phyloP scores from a whole-genome alignment of 345 rosid genomes.

The Orychophragmus violaceus region DNA sequence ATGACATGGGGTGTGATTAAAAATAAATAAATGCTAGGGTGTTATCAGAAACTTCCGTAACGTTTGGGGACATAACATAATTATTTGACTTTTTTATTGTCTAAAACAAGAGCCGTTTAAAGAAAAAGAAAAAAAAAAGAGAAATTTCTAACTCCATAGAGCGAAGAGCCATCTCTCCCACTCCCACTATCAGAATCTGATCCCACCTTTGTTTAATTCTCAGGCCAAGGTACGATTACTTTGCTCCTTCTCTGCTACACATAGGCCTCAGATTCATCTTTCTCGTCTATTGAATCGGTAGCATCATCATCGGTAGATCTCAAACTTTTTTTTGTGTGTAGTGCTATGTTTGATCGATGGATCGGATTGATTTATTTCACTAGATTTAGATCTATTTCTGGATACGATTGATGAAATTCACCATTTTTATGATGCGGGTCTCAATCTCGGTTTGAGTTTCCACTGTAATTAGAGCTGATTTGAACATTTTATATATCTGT shows the following conservation, averaged over 20 bases:
- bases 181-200: conserved; percentile 27
- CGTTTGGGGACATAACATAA: not conserved
- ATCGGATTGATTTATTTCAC: not conserved
- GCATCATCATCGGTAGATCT: conserved; percentile 8
- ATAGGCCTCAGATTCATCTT: not conserved
- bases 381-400: not conserved
- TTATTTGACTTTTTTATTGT: not conserved
- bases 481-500: not conserved
- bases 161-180: conserved; percentile 15
- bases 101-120: conserved; percentile 9
- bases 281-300: not conserved
- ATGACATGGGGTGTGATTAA: not conserved
- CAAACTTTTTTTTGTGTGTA: not conserved
- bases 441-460: not conserved
- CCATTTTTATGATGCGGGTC: not conserved
- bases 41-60: not conserved
- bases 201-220: not conserved
- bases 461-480: not conserved
- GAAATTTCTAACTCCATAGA: not conserved
- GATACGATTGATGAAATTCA: conserved; percentile 1
- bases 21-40: not conserved
- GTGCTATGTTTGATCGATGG: conserved; percentile 1
- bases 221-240: conserved; percentile 18
- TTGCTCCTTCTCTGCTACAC: not conserved
- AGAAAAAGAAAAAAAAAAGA: not conserved